Percentiles rank a stretch among this genome's conserved stretches.
Conservation (phyloP, 2,329 filamentous ascomycete genomes). For the Purpureocillium lavendulum region DNA sequence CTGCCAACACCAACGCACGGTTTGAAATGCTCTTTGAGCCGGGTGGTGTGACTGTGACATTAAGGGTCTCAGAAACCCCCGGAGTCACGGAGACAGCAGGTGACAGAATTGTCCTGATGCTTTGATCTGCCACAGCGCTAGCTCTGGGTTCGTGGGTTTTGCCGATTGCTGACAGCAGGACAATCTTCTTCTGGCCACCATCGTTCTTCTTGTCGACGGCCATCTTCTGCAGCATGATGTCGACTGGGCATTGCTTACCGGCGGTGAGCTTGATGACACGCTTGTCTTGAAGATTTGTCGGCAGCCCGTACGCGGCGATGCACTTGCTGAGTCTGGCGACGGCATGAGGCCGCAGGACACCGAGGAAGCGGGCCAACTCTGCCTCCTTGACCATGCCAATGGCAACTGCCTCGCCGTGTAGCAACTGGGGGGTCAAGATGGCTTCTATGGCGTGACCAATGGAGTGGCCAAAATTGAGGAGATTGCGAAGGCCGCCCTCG, state of each 20-base stretch:
- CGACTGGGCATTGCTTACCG: slow-evolving; percentile 79
- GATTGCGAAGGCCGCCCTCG: slow-evolving; percentile 86
- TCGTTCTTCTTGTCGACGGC: slow-evolving; percentile 98
- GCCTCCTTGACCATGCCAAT: slow-evolving; percentile 99
- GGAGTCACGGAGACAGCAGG: slow-evolving; percentile 67
- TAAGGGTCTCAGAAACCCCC: slow-evolving; percentile 56
- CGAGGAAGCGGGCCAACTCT: slow-evolving; percentile 82
- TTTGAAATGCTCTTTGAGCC: slow-evolving; percentile 98
- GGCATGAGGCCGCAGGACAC: slow-evolving; percentile 74
- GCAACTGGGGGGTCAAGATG: slow-evolving; percentile 85
- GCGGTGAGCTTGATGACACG: slow-evolving; percentile 74
- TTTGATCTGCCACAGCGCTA: slow-evolving; percentile 77
- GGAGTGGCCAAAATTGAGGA: slow-evolving; percentile 96
- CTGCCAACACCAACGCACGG: slow-evolving; percentile 85
- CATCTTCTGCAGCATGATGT: slow-evolving; percentile 85
- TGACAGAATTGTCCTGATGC: slow-evolving; percentile 77
- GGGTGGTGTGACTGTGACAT: slow-evolving; percentile 75
- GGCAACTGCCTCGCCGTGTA: slow-evolving; percentile 92
- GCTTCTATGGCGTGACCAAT: slow-evolving; percentile 97
- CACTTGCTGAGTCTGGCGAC: slow-evolving; percentile 88
- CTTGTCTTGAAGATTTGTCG: slow-evolving; percentile 77
- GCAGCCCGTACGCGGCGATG: slow-evolving; percentile 86
- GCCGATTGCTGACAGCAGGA: slow-evolving; percentile 84
- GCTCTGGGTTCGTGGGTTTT: slow-evolving; percentile 80
- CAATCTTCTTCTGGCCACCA: slow-evolving; percentile 90